A percentile compares a stretch with the other conserved stretches of the same genome.
These are phyloP conservation scores for Hirschfeldia incana DNA, from an alignment of 345 rosid genomes.

Conservation along the genomic window DNA sequence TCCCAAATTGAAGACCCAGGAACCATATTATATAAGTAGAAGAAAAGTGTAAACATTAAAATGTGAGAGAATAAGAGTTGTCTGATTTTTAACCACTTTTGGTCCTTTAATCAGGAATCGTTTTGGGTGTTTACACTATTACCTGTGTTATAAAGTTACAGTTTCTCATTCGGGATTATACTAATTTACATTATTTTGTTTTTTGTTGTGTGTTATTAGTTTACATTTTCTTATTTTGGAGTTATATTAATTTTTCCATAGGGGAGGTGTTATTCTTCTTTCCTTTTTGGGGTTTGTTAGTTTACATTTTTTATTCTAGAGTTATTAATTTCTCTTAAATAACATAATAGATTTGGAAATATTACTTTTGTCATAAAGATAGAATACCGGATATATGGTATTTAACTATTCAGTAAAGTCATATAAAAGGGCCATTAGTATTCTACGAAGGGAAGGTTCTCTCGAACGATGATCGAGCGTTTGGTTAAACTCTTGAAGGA, in stretches of 20 bases:
- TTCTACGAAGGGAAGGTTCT: not conserved
- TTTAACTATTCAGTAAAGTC: not conserved
- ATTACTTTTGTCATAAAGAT: not conserved
- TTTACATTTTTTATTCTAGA: not conserved
- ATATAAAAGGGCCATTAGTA: not conserved
- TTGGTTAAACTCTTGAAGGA: not conserved
- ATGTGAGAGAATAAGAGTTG: not conserved
- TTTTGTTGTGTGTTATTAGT: not conserved
- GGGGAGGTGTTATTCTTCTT: slow-evolving; percentile 5
- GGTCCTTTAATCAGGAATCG: not conserved
- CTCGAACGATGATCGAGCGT: not conserved
- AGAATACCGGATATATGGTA: not conserved
- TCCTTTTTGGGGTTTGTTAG: not conserved
- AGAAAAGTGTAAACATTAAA: not conserved
- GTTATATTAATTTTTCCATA: not conserved
- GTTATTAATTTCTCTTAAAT: not conserved
- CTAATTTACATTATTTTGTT: not conserved
- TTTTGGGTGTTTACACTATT: not conserved
- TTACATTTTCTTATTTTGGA: not conserved
- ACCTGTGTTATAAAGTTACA: not conserved
- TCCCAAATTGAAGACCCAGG: slow-evolving; percentile 35
- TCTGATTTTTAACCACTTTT: not conserved
- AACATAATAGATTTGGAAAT: not conserved
- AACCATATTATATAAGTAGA: slow-evolving; percentile 24
- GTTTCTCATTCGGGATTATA: not conserved